Evolutionary conservation across 805 yeast genomes (phyloP), one percentile per base, ranked within the genome.

Genomic region (Lachancea sp.): DNA sequence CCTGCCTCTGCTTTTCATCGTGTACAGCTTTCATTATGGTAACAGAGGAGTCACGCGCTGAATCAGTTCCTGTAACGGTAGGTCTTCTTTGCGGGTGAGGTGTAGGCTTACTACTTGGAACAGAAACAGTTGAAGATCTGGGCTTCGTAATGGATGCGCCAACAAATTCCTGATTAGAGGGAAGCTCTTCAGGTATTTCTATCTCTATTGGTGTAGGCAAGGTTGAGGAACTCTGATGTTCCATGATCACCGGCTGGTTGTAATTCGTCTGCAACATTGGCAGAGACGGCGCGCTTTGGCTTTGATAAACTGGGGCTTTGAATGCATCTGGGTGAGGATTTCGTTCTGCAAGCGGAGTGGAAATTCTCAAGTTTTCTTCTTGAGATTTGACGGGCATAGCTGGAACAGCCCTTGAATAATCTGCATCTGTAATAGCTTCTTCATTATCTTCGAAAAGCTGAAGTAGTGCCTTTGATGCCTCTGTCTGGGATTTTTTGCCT

Each of bases 391-490:
- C 41, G 3, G 50, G 43, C 26, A 45, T 46, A 13, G 58, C 45
- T 12, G 53, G 41, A 13, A 55, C 48, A 12, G 54, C 39, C 11
- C 52, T 52, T 8, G 50, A 43, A 28, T 47, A 50, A 9, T 37
- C 33, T 25, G 46, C 33, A 23, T 45, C 46, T 20, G 40, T 19
- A 42, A 39, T 23, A 36, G 49, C 50, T 32, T 57, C 59, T 18
- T 60, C 68, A 8, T 55, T 63, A 20, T 75, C 78, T 48, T 81
- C 87, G 56, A 86, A 86, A 20, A 87, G 60, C 55, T 78, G 78
- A 43, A 80, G 62, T 23, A 87, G 64, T 2, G 92, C 81, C 55
- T 76, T 78, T 1, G 95, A 95, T 0, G 86, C 80, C 36, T 56
- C 51, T 2, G 57, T 29, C n/a, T 54, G 58, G 1, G 49, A 40